Evolutionary conservation across 2,329 filamentous ascomycete genomes (phyloP).

Genomic region (Botrytis byssoidea): DNA sequence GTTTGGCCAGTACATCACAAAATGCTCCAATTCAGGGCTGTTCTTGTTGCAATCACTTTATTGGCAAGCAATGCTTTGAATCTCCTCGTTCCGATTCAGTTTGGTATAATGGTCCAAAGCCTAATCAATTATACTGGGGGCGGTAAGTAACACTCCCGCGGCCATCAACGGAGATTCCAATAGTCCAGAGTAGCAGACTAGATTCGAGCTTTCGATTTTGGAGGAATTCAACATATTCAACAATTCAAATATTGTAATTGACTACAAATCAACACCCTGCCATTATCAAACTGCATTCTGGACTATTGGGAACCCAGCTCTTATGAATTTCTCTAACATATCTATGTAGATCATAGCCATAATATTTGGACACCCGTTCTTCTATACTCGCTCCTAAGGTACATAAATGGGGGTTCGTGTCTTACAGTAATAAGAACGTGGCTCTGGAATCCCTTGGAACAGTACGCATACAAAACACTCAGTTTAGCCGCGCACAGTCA

Average conservation of each 20-base stretch:
- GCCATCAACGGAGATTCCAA: background rate
- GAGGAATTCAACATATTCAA: background rate
- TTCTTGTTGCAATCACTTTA: constrained; percentile 65
- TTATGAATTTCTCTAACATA: constrained; percentile 7
- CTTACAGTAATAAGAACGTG: constrained; percentile 50
- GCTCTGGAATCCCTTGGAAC: constrained; percentile 54
- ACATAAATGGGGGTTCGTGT: constrained; percentile 52
- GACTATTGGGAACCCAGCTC: background rate
- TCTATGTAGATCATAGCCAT: constrained; percentile 33
- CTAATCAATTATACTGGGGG: constrained; percentile 49
- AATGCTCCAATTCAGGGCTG: constrained; percentile 64
- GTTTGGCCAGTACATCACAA: constrained; percentile 71
- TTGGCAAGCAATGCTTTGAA: constrained; percentile 71
- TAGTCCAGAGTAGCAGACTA: background rate
- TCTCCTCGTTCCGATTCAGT: constrained; percentile 75
- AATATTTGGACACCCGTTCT: constrained; percentile 54
- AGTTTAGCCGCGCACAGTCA: constrained; percentile 63
- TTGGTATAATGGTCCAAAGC: constrained; percentile 74
- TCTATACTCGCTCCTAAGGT: constrained; percentile 50
- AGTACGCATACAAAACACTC: constrained; percentile 57
- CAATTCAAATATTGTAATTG: background rate
- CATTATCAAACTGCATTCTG: background rate
- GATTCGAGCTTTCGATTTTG: background rate
- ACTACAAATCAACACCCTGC: background rate
- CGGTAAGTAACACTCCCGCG: constrained; percentile 13